Evolutionary conservation across 768 basidiomycete species (phyloP).

Genomic region (Amanita exitialis): DNA sequence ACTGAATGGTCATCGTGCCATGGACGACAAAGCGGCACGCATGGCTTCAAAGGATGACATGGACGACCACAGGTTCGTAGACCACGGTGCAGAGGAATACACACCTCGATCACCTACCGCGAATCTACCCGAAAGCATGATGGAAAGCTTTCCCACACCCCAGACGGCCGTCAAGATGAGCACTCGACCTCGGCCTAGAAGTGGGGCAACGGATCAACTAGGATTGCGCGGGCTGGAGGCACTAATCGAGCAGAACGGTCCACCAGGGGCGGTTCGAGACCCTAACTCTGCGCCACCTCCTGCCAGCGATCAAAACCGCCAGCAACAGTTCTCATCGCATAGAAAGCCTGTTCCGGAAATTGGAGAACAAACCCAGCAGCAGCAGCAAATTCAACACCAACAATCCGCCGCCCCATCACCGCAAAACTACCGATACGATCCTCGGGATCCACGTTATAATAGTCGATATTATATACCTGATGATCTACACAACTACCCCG

Average conservation of each 20-base stretch:
- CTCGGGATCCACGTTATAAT: constrained; percentile 14
- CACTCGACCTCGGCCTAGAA: constrained; percentile 40
- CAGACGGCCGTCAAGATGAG: constrained; percentile 12
- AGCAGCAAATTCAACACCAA: constrained; percentile 10
- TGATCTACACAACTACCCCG: constrained; percentile 47
- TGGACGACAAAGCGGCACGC: constrained; percentile 3
- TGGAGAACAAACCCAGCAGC: constrained; percentile 9
- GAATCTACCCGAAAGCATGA: constrained; percentile 21
- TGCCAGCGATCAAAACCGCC: constrained; percentile 8
- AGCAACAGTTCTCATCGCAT: constrained; percentile 12
- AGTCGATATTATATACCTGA: constrained; percentile 33
- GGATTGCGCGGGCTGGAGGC: constrained; percentile 52
- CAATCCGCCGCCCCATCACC: not conserved
- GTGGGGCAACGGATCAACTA: constrained; percentile 51
- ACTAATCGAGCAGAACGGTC: constrained; percentile 34
- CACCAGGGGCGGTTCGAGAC: constrained; percentile 13
- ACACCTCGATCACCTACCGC: constrained; percentile 63
- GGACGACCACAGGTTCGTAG: constrained; percentile 15
- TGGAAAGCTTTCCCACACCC: constrained; percentile 13
- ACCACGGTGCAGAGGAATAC: constrained; percentile 31
- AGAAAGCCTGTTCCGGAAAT: constrained; percentile 12
- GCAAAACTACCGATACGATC: constrained; percentile 11
- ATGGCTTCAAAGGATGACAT: constrained; percentile 6
- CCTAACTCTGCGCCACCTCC: constrained; percentile 17
- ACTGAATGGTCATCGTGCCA: not conserved